Base-by-base conservation (phyloP, 2,329 filamentous ascomycete genomes). In the Chaetomiaceae sp. region DNA sequence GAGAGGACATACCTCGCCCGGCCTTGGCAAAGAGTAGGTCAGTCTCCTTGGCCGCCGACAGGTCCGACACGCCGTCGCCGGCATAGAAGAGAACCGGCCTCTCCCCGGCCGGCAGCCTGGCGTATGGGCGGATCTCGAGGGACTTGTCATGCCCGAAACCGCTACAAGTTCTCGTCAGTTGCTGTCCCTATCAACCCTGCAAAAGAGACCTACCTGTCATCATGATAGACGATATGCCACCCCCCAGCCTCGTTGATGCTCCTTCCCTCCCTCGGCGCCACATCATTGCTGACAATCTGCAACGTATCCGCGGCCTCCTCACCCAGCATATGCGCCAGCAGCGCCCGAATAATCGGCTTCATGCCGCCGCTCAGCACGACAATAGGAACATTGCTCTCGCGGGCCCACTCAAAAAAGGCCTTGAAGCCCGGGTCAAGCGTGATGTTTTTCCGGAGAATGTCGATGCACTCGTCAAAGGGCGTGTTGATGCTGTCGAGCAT, bases 101-200 rank as follows among this genome's bases (percentile, higher is more conserved):
- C 65, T 87, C 72, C 29, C 76, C 62, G 69, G 76, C 76, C 0
- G 89, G 84, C 39, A 95, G 77, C 23, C 83, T 77, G 2, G 87
- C 85, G 72, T 97, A 97, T 47, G 90, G 90, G 60, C 89, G 84
- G 65, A 99, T 90, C 68, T 94, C 89, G 50, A 92, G 77, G 23
- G 87, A 91, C 81, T 99, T 99, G 78, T 99, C 92, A 68, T 99
- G 94, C n/a, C 94, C 94, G 65, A 95, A 95, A 54, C 85, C 80
- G 66, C 87, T 89, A 58, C 14, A n/a, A 7, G 36, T 12, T 20
- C 20, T 25, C 0, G 31, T 64, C 51, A 64, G 40, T 38, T 19
- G 14, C 36, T 15, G 4, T 42, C 34, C 46, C 14, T 37, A 22
- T 19, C 29, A 42, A 49, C 14, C 3, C 36, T 36, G 19, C 8